phyloP scores from a whole-genome alignment of 1,284 basidiomycete genomes.

The Bondarzewia mesenterica region DNA sequence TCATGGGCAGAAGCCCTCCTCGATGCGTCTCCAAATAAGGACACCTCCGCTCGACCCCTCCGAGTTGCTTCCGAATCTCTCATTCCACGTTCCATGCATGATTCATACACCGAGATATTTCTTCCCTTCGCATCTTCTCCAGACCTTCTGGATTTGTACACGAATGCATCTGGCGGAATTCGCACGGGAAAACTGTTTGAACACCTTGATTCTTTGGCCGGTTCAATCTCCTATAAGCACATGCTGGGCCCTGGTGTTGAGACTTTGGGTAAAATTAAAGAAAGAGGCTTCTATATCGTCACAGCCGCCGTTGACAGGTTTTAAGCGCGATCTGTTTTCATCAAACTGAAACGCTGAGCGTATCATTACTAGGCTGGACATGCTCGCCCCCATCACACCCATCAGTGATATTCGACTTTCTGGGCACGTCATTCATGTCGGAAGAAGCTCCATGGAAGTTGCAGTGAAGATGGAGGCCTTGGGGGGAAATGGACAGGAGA shows the following conservation, averaged over 20 bases:
- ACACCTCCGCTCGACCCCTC: neutral
- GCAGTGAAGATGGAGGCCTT: slow-evolving; percentile 75
- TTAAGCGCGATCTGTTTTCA: too few species aligned
- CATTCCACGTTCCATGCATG: slow-evolving; percentile 50
- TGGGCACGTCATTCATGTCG: slow-evolving; percentile 77
- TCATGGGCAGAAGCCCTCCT: slow-evolving; percentile 9
- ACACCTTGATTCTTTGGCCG: slow-evolving; percentile 75
- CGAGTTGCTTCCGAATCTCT: slow-evolving; percentile 17
- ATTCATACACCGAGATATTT: slow-evolving; percentile 59
- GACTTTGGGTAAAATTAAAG: slow-evolving; percentile 41
- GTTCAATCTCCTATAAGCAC: slow-evolving; percentile 78
- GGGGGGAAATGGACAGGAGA: slow-evolving; percentile 34
- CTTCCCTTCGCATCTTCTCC: slow-evolving; percentile 56
- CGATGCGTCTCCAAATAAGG: neutral
- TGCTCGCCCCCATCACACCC: slow-evolving; percentile 50
- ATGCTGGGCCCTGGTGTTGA: slow-evolving; percentile 58
- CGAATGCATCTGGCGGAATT: slow-evolving; percentile 61
- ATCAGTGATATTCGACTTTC: slow-evolving; percentile 63
- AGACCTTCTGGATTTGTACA: slow-evolving; percentile 55
- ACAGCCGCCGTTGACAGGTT: slow-evolving; percentile 77
- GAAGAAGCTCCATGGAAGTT: slow-evolving; percentile 73
- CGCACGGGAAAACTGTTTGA: slow-evolving; percentile 68
- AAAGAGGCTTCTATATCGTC: slow-evolving; percentile 72
- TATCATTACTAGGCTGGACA: slow-evolving; percentile 44
- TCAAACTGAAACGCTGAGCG: neutral